Evolutionary conservation across 2,329 filamentous ascomycete species (phyloP), one percentile per base, ranked within the genome.

Genomic region (Calonectria ilicicola): DNA sequence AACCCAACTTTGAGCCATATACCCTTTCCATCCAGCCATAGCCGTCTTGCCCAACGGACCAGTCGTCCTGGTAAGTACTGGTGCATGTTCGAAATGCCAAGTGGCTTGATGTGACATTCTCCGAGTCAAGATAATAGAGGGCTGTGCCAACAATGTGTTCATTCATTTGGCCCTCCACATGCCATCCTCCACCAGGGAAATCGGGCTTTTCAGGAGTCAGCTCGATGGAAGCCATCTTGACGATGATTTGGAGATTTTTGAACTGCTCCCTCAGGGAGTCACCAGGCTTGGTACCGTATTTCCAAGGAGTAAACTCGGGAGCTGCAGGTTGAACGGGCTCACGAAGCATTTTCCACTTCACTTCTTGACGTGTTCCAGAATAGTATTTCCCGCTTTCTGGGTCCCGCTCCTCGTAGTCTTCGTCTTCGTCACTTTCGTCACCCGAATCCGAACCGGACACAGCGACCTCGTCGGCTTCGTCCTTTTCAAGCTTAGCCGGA

Each of bases 201-300:
- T 5, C 7, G 1, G 90, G 42, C n/a, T 56, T 46, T 19, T 53
- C 29, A 2, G 65, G 63, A 1, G 38, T 72, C 14, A 71, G 53
- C 38, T 71, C 69, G 44, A 72, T 69, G 23, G 65, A 70, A 26
- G 65, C 87, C 74, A 94, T 84, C 77, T 93, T 93, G 38, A 93
- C 87, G 63, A 93, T 91, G 42, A 93, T 81, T 76, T 94, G 92
- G 2, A 80, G 58, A 0, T 74, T 63, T 3, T 68, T 23, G 26
- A 76, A 78, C 0, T 67, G 64, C 0, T 75, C 73, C 0, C 67
- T 49, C 0, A 79, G 10, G 1, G 72, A 73, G 4, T 14, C 3
- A 0, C 62, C 75, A 0, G 72, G 69, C 3, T 76, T 58, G 2
- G 46, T 46, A 3, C 68, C 73, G 15, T 80, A 80, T 0, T 75